These are phyloP conservation scores for Exserohilum rostratum DNA, from an alignment of 2,329 filamentous ascomycete species.

Conservation along the genomic window DNA sequence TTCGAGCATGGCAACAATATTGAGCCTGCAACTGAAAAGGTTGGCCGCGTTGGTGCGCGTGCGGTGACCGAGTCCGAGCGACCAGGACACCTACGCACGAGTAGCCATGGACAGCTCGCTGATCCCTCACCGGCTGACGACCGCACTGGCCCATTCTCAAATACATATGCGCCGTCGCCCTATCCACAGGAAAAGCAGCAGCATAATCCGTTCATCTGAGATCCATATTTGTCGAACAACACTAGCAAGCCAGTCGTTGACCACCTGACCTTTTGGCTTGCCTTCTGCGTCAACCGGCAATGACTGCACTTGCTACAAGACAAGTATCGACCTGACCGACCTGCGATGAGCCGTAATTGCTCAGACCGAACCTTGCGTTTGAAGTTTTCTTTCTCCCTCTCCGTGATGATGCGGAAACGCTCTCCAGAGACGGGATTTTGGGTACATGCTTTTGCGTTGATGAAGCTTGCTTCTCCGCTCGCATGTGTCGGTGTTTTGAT, in stretches of 20 bases:
- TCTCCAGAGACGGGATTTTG: slow-evolving; percentile 36
- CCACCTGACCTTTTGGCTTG: slow-evolving; percentile 55
- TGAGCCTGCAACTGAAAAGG: slow-evolving; percentile 48
- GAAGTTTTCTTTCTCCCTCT: slow-evolving; percentile 41
- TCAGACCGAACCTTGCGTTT: slow-evolving; percentile 50
- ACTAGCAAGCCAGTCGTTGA: slow-evolving; percentile 15
- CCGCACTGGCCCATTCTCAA: slow-evolving; percentile 43
- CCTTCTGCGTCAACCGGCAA: slow-evolving; percentile 51
- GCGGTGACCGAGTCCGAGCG: slow-evolving; percentile 51
- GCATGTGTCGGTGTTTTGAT: slow-evolving; percentile 46
- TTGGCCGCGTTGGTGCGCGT: slow-evolving; percentile 52
- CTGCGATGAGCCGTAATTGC: slow-evolving; percentile 51
- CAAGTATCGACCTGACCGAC: slow-evolving; percentile 30
- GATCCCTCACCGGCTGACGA: slow-evolving; percentile 51
- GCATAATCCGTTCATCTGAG: slow-evolving; percentile 50
- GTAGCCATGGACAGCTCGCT: slow-evolving; percentile 53
- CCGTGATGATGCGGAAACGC: slow-evolving; percentile 42
- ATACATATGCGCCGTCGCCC: slow-evolving; percentile 20
- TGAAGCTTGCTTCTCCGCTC: slow-evolving; percentile 44
- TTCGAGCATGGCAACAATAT: slow-evolving; percentile 43
- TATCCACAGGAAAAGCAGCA: slow-evolving; percentile 28
- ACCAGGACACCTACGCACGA: slow-evolving; percentile 52
- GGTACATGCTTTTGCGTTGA: slow-evolving; percentile 46
- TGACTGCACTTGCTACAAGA: slow-evolving; percentile 14
- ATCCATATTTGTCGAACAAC: slow-evolving; percentile 31